Conservation (phyloP, 768 basidiomycete species). For the Auriscalpium orientale region DNA sequence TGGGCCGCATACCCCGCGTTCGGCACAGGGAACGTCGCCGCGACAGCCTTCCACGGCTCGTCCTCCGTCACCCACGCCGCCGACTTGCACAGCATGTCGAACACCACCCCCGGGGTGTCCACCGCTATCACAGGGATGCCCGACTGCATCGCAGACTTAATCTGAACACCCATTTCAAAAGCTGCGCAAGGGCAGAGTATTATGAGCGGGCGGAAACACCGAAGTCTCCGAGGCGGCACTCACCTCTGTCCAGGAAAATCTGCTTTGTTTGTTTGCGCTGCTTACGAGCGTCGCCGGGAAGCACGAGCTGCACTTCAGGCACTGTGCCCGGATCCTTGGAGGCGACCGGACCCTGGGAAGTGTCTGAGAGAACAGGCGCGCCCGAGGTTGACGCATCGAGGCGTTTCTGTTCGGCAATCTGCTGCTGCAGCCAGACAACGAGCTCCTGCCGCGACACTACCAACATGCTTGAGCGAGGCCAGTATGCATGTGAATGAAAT, state of each 20-base stretch:
- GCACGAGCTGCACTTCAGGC: slow-evolving; percentile 53
- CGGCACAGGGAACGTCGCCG: slow-evolving; percentile 46
- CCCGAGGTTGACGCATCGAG: slow-evolving; percentile 62
- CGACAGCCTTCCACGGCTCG: slow-evolving; percentile 60
- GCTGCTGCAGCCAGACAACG: slow-evolving; percentile 65
- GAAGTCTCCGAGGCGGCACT: slow-evolving; percentile 5
- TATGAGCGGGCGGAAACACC: not conserved
- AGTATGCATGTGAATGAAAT: not conserved
- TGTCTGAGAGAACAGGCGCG: slow-evolving; percentile 37
- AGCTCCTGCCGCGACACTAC: slow-evolving; percentile 62
- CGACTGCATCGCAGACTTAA: slow-evolving; percentile 51
- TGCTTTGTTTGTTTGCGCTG: slow-evolving; percentile 67
- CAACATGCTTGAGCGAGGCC: not conserved
- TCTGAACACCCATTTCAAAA: slow-evolving; percentile 49
- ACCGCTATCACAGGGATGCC: slow-evolving; percentile 66
- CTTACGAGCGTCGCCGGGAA: slow-evolving; percentile 67
- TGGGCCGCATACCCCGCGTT: slow-evolving; percentile 58
- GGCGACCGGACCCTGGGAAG: slow-evolving; percentile 23
- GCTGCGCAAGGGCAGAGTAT: slow-evolving; percentile 32
- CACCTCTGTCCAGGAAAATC: slow-evolving; percentile 62
- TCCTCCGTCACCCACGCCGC: slow-evolving; percentile 68
- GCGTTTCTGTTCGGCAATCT: slow-evolving; percentile 74
- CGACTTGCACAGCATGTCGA: slow-evolving; percentile 53
- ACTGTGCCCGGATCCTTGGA: slow-evolving; percentile 26
- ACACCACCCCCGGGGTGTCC: slow-evolving; percentile 53